phyloP scores from a whole-genome alignment of 2,329 filamentous ascomycete species.

The Biscogniauxia mediterranea region DNA sequence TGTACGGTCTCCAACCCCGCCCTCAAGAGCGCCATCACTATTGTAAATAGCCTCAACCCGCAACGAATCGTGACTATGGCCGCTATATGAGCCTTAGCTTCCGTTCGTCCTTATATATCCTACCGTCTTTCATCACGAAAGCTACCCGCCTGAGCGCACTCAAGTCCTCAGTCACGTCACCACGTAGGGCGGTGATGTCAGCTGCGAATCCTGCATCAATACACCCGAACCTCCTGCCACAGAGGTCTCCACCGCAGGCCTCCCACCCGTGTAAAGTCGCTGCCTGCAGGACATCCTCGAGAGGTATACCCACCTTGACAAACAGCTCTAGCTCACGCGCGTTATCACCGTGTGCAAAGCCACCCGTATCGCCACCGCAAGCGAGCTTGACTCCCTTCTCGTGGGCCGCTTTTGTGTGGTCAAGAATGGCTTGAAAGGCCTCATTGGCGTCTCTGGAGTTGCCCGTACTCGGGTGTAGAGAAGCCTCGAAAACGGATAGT shows the following conservation, averaged over 20 bases:
- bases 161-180: conserved; percentile 41
- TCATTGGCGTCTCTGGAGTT: conserved; percentile 21
- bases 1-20: no score
- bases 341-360: conserved; percentile 52
- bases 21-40: background rate
- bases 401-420: conserved; percentile 42
- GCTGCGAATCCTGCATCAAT: conserved; percentile 48
- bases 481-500: conserved; percentile 42
- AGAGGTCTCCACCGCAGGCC: conserved; percentile 51
- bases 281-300: conserved; percentile 49
- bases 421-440: conserved; percentile 33
- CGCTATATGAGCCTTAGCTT: background rate
- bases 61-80: no score
- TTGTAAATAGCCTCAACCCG: background rate
- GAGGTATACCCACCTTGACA: conserved; percentile 47
- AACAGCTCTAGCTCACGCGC: conserved; percentile 54
- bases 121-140: conserved; percentile 59
- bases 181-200: conserved; percentile 50
- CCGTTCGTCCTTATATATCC: conserved; percentile 42
- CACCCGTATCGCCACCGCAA: conserved; percentile 53
- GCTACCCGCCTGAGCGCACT: conserved; percentile 44
- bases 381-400: conserved; percentile 49
- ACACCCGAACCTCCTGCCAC: conserved; percentile 51
- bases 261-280: conserved; percentile 54
- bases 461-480: conserved; percentile 4